A percentile compares a stretch with the other conserved stretches of the same genome.
phyloP scores from a whole-genome alignment of 179 eudicot species.

The Carnegiea gigantea region DNA sequence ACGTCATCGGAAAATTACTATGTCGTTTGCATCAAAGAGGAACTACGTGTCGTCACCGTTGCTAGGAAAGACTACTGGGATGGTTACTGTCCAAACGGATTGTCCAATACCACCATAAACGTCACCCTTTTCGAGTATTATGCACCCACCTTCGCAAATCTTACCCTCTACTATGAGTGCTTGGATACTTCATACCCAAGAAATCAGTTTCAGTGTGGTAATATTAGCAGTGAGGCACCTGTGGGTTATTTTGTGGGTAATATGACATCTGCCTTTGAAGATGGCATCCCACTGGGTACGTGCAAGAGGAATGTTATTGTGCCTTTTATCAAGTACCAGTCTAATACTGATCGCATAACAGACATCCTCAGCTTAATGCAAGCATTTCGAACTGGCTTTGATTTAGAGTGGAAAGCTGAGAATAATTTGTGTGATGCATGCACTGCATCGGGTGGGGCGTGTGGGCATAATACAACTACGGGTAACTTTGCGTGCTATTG shows the following conservation, averaged over 20 bases:
- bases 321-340: constrained; percentile 11
- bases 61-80: constrained; percentile 34
- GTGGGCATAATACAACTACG: constrained; percentile 37
- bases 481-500: constrained; percentile 43
- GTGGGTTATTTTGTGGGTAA: constrained; percentile 5
- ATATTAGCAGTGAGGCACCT: neutral
- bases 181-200: neutral
- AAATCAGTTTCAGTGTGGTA: neutral
- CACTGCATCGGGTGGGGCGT: constrained; percentile 32
- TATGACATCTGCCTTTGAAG: neutral
- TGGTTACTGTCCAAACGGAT: constrained; percentile 22
- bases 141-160: constrained; percentile 7
- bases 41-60: constrained; percentile 20
- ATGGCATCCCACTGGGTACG: neutral
- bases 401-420: constrained; percentile 44
- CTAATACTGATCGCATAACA: neutral
- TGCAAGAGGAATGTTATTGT: constrained; percentile 14
- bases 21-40: constrained; percentile 16
- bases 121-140: constrained; percentile 23
- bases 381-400: constrained; percentile 29
- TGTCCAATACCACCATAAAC: constrained; percentile 33
- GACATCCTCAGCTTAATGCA: neutral
- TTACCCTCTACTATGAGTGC: constrained; percentile 46
- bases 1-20: constrained; percentile 19
- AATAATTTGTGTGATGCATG: constrained; percentile 35